Evolutionary conservation across 495 filamentous ascomycete genomes (phyloP), one percentile per base, ranked within the genome.

Genomic region (Penicillium maclennaniae): DNA sequence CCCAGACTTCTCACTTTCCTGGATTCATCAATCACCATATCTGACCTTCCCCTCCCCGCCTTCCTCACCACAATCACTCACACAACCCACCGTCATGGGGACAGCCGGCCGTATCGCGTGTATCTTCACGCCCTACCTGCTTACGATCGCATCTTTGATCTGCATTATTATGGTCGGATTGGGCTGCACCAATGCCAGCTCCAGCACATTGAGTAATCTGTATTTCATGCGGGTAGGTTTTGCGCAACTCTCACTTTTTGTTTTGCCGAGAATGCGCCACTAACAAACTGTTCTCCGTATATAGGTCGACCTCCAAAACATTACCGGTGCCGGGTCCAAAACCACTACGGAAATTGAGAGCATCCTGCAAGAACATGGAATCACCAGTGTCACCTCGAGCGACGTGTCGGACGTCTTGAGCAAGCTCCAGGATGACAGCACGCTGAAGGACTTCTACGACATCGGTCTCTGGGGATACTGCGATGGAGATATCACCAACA

Each of bases 401-500:
- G 55, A 74, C 7, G 55, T 77, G 48, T 51, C 61, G 12, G 36
- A 62, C 42, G 59, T 66, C 23, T 53, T 76, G n/a, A 47, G 65
- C 43, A 56, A 63, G 43, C 65, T 72, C 8, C 55, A 75, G 55
- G 55, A 65, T 1, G 74, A 84, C 9, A 74, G 85, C 23, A 75
- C 79, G 21, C 75, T 97, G 40, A 78, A 75, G 47, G 85, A 95
- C 68, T 81, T 84, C 62, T 97, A 97, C 80, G 79, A 83, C 46
- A 78, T 96, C 65, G 81, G 81, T 55, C 77, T 98, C 25, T 95
- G 87, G 87, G 87, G 87, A 65, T 97, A 91, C 81, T 97, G 93
- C 77, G 74, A 79, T 15, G 81, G 83, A 41, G 71, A 76, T 47
- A 84, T 85, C 73, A 79, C 70, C 34, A 75, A 66, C 42, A 66